These are phyloP conservation scores for Alternaria arbusti DNA, from an alignment of 2,329 filamentous ascomycete species.

Conservation along the genomic window DNA sequence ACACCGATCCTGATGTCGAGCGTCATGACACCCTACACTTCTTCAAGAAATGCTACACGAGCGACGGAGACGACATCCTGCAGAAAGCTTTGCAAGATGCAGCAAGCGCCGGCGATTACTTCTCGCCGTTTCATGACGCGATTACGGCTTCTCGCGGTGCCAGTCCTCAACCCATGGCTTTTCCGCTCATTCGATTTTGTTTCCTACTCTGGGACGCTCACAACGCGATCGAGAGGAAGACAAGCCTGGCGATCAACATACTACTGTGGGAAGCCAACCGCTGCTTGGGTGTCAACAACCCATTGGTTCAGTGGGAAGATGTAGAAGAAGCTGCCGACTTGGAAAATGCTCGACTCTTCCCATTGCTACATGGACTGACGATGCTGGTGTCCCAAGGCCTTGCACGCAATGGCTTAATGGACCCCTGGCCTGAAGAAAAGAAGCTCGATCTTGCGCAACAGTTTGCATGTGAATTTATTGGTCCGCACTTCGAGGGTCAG, in stretches of 20 bases:
- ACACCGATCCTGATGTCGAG: background rate
- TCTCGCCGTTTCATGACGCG: constrained; percentile 4
- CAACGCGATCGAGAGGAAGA: constrained; percentile 1
- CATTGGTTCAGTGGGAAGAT: constrained; percentile 1
- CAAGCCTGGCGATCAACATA: background rate
- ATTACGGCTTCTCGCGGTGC: background rate
- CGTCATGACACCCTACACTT: constrained; percentile 1
- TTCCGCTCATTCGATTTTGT: background rate
- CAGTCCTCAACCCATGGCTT: constrained; percentile 4
- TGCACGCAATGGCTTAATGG: background rate
- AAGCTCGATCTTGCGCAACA: background rate
- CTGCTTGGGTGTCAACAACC: background rate
- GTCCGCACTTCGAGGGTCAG: background rate
- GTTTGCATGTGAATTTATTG: background rate
- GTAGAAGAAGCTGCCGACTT: constrained; percentile 1
- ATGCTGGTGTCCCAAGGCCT: constrained; percentile 4
- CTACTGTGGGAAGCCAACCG: constrained; percentile 2
- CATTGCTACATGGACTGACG: background rate
- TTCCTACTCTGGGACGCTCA: constrained; percentile 1
- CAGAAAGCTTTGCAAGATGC: constrained; percentile 5
- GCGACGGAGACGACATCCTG: constrained; percentile 3
- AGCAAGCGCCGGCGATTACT: constrained; percentile 1
- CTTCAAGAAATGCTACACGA: constrained; percentile 5
- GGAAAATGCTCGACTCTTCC: background rate
- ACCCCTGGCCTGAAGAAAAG: background rate